Base-by-base conservation (phyloP, 441 rosid genomes). In the Flueggea neowawraea region DNA sequence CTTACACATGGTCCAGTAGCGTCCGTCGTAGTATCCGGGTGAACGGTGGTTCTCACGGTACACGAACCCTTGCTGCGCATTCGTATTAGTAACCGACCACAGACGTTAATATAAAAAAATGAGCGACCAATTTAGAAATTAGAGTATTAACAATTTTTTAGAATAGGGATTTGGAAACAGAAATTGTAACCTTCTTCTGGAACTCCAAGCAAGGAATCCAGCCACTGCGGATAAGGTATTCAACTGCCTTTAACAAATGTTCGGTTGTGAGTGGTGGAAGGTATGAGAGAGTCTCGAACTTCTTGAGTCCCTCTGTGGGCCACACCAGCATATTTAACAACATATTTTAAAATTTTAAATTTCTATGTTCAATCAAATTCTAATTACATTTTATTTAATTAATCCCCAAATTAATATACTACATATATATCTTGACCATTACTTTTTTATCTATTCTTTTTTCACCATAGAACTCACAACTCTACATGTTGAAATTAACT, bases 131-230 rank as follows among this genome's bases (percentile, higher is more conserved):
- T 2, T 22, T 2, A 2, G 2, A 22, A 22, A 22, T 22, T 22
- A 22, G 28, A 22, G 28, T 22, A 22, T 22, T 22, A 22, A 22
- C 28, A 22, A 2, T 22, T 22, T 22, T 22, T 22, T 22, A 22
- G 2, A 22, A 22, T 22, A 22, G 28, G 2, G 28, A 22, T 22
- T 22, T 22, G 28, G 28, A 22, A 22, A 22, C 28, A 22, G 28
- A 22, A 22, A 22, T 22, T 22, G 28, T 43, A 11, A 75, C 80
- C 73, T 63, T 51, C 55, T 55, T 8, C 61, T 78, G 72, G 64
- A 77, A 82, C 66, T 82, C 87, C 72, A 77, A 44, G 78, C 87
- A 79, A 57, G 86, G 81, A 74, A 78, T 4, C 83, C 86, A 81
- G 45, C 75, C 70, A 0, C 0, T 43, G 55, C 76, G 74, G 11